phyloP scores from a whole-genome alignment of 73 alveolate species.

The Paramecium caudatum region DNA sequence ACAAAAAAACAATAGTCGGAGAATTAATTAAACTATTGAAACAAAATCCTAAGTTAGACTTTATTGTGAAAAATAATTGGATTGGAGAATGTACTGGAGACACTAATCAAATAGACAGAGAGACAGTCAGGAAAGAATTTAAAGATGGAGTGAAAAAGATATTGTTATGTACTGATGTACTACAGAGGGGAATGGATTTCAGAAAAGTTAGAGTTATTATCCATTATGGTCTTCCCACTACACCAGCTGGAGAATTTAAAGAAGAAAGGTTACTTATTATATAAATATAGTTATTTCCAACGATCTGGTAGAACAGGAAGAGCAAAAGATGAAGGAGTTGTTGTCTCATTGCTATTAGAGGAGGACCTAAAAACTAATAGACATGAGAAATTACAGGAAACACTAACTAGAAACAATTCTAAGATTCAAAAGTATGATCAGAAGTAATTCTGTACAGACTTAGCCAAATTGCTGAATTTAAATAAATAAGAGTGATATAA shows the following conservation, averaged over 20 bases:
- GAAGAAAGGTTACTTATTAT: neutral
- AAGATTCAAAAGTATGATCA: slow-evolving; percentile 25
- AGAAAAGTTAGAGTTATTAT: slow-evolving; percentile 65
- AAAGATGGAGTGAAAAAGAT: slow-evolving; percentile 45
- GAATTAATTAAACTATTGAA: neutral
- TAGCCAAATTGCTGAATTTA: slow-evolving; percentile 24
- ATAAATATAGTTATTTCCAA: neutral
- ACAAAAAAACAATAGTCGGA: neutral
- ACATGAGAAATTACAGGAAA: neutral
- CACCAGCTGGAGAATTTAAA: slow-evolving; percentile 48
- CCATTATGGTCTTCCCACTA: slow-evolving; percentile 47
- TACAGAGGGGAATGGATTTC: slow-evolving; percentile 62
- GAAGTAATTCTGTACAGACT: slow-evolving; percentile 32
- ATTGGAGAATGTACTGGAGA: slow-evolving; percentile 65
- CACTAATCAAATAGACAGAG: slow-evolving; percentile 47
- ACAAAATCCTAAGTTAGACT: neutral
- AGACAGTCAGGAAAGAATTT: slow-evolving; percentile 50
- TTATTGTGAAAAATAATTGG: slow-evolving; percentile 55
- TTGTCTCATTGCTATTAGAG: neutral
- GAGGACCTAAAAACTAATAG: slow-evolving; percentile 30
- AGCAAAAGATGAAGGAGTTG: slow-evolving; percentile 70
- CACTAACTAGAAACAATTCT: neutral
- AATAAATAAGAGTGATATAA: slow-evolving; percentile 46
- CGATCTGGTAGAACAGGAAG: slow-evolving; percentile 66
- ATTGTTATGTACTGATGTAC: slow-evolving; percentile 50